Conservation (phyloP, 2,329 filamentous ascomycete species). For the Geoglossum cookeanum region DNA sequence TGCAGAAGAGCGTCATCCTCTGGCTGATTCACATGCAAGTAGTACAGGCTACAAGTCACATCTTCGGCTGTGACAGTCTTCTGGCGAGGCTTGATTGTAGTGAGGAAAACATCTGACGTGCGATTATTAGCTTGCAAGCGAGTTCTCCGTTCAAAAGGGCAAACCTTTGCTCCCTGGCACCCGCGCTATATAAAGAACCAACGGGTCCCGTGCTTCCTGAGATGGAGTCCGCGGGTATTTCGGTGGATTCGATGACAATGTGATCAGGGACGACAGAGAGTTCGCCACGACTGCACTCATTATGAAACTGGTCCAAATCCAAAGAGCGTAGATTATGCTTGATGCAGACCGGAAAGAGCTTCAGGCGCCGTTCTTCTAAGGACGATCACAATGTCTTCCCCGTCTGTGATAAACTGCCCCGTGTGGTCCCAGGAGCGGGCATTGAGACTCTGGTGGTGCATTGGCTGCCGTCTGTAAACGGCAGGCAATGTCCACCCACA, state of each 20-base stretch:
- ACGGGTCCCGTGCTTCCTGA: constrained; percentile 45
- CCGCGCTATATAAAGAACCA: constrained; percentile 79
- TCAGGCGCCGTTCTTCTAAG: neutral
- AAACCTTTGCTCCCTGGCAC: constrained; percentile 80
- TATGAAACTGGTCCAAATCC: constrained; percentile 4
- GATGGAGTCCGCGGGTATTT: constrained; percentile 64
- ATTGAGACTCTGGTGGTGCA: neutral
- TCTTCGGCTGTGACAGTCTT: constrained; percentile 82
- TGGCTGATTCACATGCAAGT: constrained; percentile 50
- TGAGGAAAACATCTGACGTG: constrained; percentile 65
- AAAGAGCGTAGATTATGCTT: neutral
- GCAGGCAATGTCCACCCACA: neutral
- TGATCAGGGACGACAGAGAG: constrained; percentile 62
- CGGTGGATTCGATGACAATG: constrained; percentile 70
- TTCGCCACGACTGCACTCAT: constrained; percentile 47
- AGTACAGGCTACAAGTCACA: constrained; percentile 76
- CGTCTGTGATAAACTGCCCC: too few species aligned
- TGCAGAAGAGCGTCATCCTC: neutral
- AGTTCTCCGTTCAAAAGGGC: constrained; percentile 9
- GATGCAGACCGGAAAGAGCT: too few species aligned
- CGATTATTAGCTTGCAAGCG: neutral
- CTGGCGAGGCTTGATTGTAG: constrained; percentile 68
- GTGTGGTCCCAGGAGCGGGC: neutral
- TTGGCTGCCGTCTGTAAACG: neutral
- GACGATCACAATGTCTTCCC: neutral